Evolutionary conservation across 805 yeast genomes (phyloP).

Genomic region (Cyberlindnera meyerae): DNA sequence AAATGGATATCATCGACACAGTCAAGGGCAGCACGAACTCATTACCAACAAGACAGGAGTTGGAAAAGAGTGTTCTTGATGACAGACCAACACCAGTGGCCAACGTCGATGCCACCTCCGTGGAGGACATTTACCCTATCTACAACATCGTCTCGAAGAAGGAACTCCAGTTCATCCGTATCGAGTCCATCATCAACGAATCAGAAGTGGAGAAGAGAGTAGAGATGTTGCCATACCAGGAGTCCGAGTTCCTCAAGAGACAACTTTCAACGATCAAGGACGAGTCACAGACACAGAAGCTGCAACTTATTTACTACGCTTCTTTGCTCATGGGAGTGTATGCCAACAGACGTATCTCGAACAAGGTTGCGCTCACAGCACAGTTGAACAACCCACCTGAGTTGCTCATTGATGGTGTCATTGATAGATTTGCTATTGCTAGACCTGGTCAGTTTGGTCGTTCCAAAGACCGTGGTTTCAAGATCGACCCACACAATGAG

Average conservation of each 20-base stretch:
- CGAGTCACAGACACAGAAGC: slow-evolving; percentile 46
- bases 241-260: slow-evolving; percentile 51
- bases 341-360: slow-evolving; percentile 60
- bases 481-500: slow-evolving; percentile 82
- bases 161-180: slow-evolving; percentile 61
- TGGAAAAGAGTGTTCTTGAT: slow-evolving; percentile 49
- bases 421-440: slow-evolving; percentile 65
- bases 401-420: slow-evolving; percentile 60
- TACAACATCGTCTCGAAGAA: slow-evolving; percentile 61
- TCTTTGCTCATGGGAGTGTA: slow-evolving; percentile 79
- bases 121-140: slow-evolving; percentile 78
- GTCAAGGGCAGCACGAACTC: slow-evolving; percentile 65
- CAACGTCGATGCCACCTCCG: slow-evolving; percentile 72
- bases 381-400: slow-evolving; percentile 71
- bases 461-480: slow-evolving; percentile 69
- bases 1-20: slow-evolving; percentile 76
- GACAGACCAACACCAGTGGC: slow-evolving; percentile 84
- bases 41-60: slow-evolving; percentile 66
- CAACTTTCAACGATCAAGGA: slow-evolving; percentile 34
- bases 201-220: slow-evolving; percentile 43
- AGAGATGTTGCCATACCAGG: slow-evolving; percentile 57
- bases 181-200: slow-evolving; percentile 56
- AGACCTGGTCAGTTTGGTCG: slow-evolving; percentile 64
- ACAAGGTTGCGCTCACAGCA: slow-evolving; percentile 54
- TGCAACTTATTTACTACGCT: slow-evolving; percentile 73